Evolutionary conservation across 1,139 yeast genomes (phyloP).

Genomic region (Magnusiomyces ingens): DNA sequence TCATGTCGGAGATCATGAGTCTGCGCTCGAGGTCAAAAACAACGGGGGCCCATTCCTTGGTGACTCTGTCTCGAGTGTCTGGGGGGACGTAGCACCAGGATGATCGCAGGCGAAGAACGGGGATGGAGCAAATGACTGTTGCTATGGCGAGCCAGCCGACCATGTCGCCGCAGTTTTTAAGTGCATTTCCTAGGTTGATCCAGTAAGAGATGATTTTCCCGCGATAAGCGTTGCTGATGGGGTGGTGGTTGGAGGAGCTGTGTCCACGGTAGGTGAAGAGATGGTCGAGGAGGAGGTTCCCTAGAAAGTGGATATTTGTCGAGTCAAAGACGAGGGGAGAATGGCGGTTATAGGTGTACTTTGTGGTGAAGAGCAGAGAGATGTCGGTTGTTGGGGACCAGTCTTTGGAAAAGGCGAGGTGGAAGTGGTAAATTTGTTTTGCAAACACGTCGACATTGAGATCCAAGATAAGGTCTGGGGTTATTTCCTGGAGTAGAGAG

Average conservation of each 20-base stretch:
- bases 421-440: conserved; percentile 34
- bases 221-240: conserved; percentile 36
- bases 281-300: conserved; percentile 65
- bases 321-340: conserved; percentile 66
- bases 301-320: conserved; percentile 67
- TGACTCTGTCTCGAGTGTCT: conserved; percentile 53
- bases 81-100: conserved; percentile 73
- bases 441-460: conserved; percentile 29
- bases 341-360: conserved; percentile 39
- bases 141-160: conserved; percentile 93
- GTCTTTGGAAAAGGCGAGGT: conserved; percentile 32
- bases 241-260: conserved; percentile 8
- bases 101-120: conserved; percentile 63
- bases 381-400: conserved; percentile 76
- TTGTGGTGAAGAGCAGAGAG: conserved; percentile 45
- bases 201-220: conserved; percentile 72
- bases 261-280: conserved; percentile 37
- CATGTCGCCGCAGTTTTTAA: conserved; percentile 85
- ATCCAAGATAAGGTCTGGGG: conserved; percentile 33
- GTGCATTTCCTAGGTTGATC: conserved; percentile 75
- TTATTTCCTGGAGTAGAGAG: conserved; percentile 17
- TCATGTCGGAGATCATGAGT: conserved; percentile 48
- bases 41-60: conserved; percentile 91
- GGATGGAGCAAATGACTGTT: conserved; percentile 73
- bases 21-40: conserved; percentile 82